Conservation (phyloP, 306 rosid genomes). For the Quercus rubra region DNA sequence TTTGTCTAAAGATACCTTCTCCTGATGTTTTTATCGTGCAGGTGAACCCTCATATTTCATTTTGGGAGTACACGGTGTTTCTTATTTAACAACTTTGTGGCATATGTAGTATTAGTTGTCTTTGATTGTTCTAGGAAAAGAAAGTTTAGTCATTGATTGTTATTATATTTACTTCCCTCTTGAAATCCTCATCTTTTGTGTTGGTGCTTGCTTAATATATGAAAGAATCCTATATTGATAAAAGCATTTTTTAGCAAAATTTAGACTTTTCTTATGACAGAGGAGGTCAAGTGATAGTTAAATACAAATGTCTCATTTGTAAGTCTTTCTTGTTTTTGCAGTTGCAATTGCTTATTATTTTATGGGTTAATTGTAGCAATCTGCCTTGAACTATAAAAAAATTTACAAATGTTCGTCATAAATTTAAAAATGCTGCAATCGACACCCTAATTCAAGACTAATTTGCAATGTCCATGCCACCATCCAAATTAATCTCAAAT, state of each 20-base stretch:
- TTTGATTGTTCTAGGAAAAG: neutral
- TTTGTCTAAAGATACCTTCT: constrained; percentile 60
- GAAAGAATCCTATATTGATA: neutral
- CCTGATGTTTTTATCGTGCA: constrained; percentile 88
- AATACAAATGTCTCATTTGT: neutral
- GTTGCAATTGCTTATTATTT: neutral
- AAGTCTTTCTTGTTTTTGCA: neutral
- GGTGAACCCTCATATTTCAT: constrained; percentile 40
- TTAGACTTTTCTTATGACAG: neutral
- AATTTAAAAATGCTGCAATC: too few relatives aligned
- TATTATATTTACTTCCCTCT: neutral
- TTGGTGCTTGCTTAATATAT: neutral
- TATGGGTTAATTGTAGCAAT: too few relatives aligned
- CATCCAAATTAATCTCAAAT: too few relatives aligned
- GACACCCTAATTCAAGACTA: too few relatives aligned
- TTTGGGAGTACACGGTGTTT: neutral
- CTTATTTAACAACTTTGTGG: neutral
- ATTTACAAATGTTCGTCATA: too few relatives aligned
- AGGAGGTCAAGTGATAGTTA: neutral
- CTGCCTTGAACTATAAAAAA: too few relatives aligned
- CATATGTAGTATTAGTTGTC: neutral
- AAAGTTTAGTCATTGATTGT: neutral
- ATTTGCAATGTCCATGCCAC: too few relatives aligned
- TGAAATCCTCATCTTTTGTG: neutral
- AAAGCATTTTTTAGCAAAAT: neutral